These are phyloP conservation scores for Apiotrichum siamense DNA, from an alignment of 1,284 basidiomycete species.

Conservation along the genomic window DNA sequence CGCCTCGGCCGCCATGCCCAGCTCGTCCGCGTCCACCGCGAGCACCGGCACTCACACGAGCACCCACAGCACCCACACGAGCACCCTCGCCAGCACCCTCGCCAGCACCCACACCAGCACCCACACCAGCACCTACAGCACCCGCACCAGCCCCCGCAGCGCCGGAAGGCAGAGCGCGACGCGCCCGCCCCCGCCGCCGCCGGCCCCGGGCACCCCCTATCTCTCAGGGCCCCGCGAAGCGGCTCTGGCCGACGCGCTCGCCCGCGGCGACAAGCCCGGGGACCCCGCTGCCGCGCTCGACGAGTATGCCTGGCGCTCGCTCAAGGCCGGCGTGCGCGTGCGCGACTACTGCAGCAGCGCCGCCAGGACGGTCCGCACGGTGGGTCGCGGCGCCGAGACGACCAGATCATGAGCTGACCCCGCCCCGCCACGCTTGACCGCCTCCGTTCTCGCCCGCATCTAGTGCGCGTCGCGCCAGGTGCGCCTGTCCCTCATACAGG, in stretches of 20 bases:
- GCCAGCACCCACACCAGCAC: background rate
- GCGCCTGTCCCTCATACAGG: conserved; percentile 5
- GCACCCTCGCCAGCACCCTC: background rate
- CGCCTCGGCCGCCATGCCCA: background rate
- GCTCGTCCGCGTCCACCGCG: too few relatives aligned
- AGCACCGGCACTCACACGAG: too few relatives aligned
- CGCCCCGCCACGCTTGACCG: too few relatives aligned
- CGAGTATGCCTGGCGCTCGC: conserved; percentile 19
- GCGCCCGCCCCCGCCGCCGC: too few relatives aligned
- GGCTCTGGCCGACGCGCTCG: conserved; percentile 5
- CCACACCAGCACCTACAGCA: background rate
- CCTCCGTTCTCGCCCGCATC: too few relatives aligned
- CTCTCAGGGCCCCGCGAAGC: conserved; percentile 10
- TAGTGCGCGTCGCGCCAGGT: background rate
- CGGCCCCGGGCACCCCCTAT: background rate
- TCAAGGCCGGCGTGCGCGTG: conserved; percentile 14
- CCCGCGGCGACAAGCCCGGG: background rate
- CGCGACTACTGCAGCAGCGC: conserved; percentile 16
- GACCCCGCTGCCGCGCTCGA: conserved; percentile 9
- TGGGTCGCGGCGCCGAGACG: too few relatives aligned
- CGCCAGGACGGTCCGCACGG: conserved; percentile 5
- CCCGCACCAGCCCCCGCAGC: background rate
- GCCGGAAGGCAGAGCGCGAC: too few relatives aligned
- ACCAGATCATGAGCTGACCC: too few relatives aligned
- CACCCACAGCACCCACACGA: background rate